A percentile compares a stretch with the other conserved stretches of the same genome.
phyloP scores from a whole-genome alignment of 2,329 filamentous ascomycete species.

The Nemania diffusa region DNA sequence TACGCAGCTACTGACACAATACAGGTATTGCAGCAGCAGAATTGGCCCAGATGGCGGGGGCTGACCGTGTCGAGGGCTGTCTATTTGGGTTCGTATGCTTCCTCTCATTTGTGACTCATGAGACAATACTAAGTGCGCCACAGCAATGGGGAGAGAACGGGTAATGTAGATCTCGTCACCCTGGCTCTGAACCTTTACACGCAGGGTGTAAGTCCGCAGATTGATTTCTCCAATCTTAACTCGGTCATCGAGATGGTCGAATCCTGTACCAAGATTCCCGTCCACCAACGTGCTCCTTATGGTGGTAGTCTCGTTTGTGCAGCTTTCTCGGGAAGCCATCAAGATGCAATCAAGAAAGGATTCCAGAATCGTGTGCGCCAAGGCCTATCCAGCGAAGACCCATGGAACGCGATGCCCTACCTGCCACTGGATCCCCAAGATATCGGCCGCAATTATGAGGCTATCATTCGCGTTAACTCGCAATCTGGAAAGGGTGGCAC shows the following conservation, averaged over 20 bases:
- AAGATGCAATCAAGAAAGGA: slow-evolving; percentile 96
- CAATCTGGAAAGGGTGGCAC: slow-evolving; percentile 95
- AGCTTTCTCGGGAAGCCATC: slow-evolving; percentile 90
- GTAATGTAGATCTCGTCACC: slow-evolving; percentile 94
- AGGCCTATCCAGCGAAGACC: slow-evolving; percentile 61
- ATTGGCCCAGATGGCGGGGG: slow-evolving; percentile 94
- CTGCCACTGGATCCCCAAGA: slow-evolving; percentile 93
- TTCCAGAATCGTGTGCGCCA: slow-evolving; percentile 56
- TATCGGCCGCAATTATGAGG: slow-evolving; percentile 95
- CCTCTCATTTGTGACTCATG: background rate
- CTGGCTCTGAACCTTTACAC: slow-evolving; percentile 79
- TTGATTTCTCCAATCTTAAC: slow-evolving; percentile 93
- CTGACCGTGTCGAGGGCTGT: slow-evolving; percentile 92
- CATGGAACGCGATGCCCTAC: slow-evolving; percentile 84
- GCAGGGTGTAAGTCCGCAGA: slow-evolving; percentile 74
- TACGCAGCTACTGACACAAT: background rate
- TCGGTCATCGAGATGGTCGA: slow-evolving; percentile 89
- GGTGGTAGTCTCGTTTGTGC: slow-evolving; percentile 86
- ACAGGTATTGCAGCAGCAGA: slow-evolving; percentile 85
- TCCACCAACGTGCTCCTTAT: slow-evolving; percentile 90
- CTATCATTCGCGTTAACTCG: slow-evolving; percentile 96
- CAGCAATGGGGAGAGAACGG: slow-evolving; percentile 91
- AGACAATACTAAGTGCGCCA: background rate
- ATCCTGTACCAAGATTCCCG: slow-evolving; percentile 91
- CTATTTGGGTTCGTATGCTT: slow-evolving; percentile 68